Conservation (phyloP, 148 eudicot genomes). For the Cornus suecica region DNA sequence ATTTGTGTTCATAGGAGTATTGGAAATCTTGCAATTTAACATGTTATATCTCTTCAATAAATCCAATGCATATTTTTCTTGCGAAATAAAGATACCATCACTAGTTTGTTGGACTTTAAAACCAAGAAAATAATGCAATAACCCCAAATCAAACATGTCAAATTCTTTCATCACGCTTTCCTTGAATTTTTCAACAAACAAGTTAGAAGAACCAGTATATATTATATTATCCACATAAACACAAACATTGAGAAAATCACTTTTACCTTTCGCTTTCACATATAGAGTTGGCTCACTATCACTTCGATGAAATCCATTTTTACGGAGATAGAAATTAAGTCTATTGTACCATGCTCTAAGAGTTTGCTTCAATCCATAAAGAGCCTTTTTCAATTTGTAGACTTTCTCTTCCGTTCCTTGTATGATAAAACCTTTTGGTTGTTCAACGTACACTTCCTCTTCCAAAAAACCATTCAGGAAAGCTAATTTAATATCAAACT, state of each 20-base stretch:
- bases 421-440: neutral
- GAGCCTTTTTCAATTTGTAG: neutral
- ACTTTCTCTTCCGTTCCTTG: neutral
- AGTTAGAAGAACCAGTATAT: neutral
- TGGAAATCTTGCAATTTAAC: neutral
- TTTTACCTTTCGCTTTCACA: neutral
- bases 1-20: neutral
- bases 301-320: no score
- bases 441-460: neutral
- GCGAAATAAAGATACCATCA: neutral
- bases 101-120: neutral
- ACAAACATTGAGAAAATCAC: neutral
- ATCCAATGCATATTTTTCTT: neutral
- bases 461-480: neutral
- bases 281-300: no score
- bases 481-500: neutral
- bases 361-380: constrained; percentile 6
- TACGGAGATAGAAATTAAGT: neutral
- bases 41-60: neutral
- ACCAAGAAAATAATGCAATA: constrained; percentile 2
- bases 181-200: neutral
- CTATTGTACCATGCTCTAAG: neutral
- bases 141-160: constrained; percentile 7
- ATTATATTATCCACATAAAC: no score
- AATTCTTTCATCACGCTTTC: neutral